phyloP scores from a whole-genome alignment of 164 flowering plant genomes.

The Vitis labrusca region DNA sequence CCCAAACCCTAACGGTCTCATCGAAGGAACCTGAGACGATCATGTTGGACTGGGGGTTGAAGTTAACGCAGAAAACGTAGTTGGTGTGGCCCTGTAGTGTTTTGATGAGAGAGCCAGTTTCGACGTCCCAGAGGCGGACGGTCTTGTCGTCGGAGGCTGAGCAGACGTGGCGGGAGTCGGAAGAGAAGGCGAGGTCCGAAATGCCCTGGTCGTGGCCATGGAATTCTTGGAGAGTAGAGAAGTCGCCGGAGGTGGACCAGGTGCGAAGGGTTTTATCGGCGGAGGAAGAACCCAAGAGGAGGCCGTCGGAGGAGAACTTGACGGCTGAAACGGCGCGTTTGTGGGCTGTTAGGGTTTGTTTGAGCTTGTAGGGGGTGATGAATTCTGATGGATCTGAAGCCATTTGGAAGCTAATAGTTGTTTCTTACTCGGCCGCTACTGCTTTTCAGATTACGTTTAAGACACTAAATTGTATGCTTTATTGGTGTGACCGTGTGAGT shows the following conservation, averaged over 20 bases:
- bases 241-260: conserved; percentile 33
- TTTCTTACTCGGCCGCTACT: too few species aligned
- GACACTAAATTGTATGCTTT: too few species aligned
- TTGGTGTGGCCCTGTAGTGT: conserved; percentile 89
- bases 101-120: conserved; percentile 54
- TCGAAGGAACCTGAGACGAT: conserved; percentile 89
- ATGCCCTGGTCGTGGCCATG: conserved; percentile 75
- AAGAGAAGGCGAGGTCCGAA: conserved; percentile 89
- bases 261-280: conserved; percentile 82
- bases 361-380: conserved; percentile 53
- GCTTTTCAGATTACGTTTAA: too few species aligned
- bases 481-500: too few species aligned
- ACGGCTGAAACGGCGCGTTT: conserved; percentile 76
- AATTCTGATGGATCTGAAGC: conserved; percentile 28
- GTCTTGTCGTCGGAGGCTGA: conserved; percentile 94
- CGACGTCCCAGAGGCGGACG: conserved; percentile 74
- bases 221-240: conserved; percentile 47
- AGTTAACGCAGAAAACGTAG: conserved; percentile 86
- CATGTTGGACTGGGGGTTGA: conserved; percentile 90
- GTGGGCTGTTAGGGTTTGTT: conserved; percentile 78
- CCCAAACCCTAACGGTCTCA: conserved; percentile 98
- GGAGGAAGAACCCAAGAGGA: conserved; percentile 73
- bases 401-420: too few species aligned
- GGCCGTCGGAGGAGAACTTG: conserved; percentile 89
- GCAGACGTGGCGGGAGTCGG: conserved; percentile 71